These are phyloP conservation scores for Fusarium palustre DNA, from an alignment of 2,329 filamentous ascomycete species.

Conservation along the genomic window DNA sequence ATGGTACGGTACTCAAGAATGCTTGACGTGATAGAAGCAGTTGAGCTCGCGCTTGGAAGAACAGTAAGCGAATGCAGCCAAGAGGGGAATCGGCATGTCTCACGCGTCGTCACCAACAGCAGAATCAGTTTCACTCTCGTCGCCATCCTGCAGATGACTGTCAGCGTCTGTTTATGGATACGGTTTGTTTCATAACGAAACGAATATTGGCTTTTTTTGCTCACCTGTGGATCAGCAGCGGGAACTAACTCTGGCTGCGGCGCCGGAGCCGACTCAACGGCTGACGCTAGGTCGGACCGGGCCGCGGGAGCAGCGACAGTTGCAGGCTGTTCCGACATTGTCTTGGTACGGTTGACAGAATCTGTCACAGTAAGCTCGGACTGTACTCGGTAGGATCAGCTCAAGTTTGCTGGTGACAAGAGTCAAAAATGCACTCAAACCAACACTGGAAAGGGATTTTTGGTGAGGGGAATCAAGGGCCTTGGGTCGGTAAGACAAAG, in stretches of 20 bases:
- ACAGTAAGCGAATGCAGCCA: slow-evolving; percentile 4
- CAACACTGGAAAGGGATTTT: neutral
- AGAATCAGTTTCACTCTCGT: slow-evolving; percentile 30
- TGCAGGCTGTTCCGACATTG: slow-evolving; percentile 22
- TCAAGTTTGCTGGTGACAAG: neutral
- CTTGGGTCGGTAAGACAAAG: neutral
- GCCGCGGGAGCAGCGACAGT: slow-evolving; percentile 1
- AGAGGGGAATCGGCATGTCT: neutral
- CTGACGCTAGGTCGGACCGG: slow-evolving; percentile 27
- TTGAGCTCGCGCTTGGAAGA: slow-evolving; percentile 36
- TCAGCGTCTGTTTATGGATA: neutral
- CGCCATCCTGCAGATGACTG: slow-evolving; percentile 8
- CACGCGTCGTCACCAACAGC: slow-evolving; percentile 35
- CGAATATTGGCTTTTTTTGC: neutral
- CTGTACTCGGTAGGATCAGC: neutral
- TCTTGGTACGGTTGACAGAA: neutral
- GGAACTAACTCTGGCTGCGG: slow-evolving; percentile 35
- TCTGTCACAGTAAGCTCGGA: neutral
- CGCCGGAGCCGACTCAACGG: slow-evolving; percentile 24
- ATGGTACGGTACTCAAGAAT: slow-evolving; percentile 44
- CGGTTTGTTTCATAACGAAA: neutral
- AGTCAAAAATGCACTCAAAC: slow-evolving; percentile 1
- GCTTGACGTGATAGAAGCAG: slow-evolving; percentile 40
- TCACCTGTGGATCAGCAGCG: slow-evolving; percentile 35
- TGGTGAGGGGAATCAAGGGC: slow-evolving; percentile 5